Evolutionary conservation across 306 rosid species (phyloP).

Genomic region (Inga leiocalycina): DNA sequence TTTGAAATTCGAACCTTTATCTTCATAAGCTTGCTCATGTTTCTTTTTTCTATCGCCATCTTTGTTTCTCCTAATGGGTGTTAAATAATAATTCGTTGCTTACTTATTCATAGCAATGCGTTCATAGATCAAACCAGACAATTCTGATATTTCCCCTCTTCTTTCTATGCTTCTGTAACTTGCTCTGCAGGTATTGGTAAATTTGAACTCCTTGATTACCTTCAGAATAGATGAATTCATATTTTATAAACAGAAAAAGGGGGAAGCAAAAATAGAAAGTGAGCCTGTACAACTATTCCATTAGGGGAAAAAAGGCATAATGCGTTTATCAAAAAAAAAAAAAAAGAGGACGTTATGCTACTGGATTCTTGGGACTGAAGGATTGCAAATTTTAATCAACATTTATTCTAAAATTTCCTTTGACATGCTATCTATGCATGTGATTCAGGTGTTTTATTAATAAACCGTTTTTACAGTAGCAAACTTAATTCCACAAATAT

Average conservation of each 20-base stretch:
- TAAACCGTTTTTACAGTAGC: neutral
- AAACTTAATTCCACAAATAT: neutral
- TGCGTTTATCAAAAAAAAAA: no score
- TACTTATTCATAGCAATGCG: neutral
- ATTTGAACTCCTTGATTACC: constrained; percentile 14
- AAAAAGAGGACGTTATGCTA: neutral
- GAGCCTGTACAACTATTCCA: neutral
- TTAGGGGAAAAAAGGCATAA: neutral
- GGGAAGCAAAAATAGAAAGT: neutral
- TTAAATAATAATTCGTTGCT: neutral
- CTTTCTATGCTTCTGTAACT: neutral
- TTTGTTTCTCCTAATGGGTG: neutral
- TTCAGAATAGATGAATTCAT: neutral
- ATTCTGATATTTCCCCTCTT: neutral
- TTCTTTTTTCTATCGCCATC: neutral
- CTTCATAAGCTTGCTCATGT: neutral
- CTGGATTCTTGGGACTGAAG: neutral
- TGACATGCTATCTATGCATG: constrained; percentile 5
- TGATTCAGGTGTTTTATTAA: constrained; percentile 20
- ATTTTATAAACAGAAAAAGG: neutral
- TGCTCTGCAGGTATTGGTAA: neutral
- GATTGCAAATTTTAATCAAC: neutral
- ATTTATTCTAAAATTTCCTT: neutral
- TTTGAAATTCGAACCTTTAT: neutral
- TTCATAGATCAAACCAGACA: neutral